Conservation (phyloP, 148 eudicot species). For the Camellia sinensis region DNA sequence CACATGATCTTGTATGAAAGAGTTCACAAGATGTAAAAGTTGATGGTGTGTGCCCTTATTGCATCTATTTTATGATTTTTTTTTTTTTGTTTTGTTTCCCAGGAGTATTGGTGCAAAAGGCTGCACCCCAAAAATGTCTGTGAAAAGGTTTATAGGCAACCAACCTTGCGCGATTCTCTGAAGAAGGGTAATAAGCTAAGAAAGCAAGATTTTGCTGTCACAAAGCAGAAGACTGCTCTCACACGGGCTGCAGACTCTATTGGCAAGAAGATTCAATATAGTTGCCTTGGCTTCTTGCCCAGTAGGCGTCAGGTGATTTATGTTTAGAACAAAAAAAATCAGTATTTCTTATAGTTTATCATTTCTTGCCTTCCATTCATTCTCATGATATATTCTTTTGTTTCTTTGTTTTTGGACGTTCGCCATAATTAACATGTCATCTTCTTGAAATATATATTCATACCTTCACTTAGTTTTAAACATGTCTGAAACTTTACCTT, state of each 20-base stretch:
- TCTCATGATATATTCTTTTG: neutral
- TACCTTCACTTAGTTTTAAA: neutral
- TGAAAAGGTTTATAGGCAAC: slow-evolving; percentile 94
- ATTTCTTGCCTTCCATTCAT: slow-evolving; percentile 5
- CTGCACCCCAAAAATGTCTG: slow-evolving; percentile 97
- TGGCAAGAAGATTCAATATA: slow-evolving; percentile 84
- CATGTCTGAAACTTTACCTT: neutral
- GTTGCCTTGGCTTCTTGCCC: slow-evolving; percentile 79
- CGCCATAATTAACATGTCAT: slow-evolving; percentile 5
- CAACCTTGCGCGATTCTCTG: slow-evolving; percentile 81
- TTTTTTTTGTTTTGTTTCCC: neutral
- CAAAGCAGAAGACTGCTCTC: slow-evolving; percentile 79
- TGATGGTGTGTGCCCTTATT: slow-evolving; percentile 1
- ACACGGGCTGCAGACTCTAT: slow-evolving; percentile 80
- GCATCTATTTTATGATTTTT: slow-evolving; percentile 7
- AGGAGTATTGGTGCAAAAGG: slow-evolving; percentile 99
- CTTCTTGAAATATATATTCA: slow-evolving; percentile 9
- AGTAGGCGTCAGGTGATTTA: slow-evolving; percentile 87
- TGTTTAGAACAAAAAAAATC: slow-evolving; percentile 4
- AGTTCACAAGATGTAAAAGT: neutral
- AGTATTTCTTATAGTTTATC: neutral
- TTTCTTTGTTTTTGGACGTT: neutral
- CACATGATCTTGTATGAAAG: neutral
- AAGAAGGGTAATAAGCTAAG: slow-evolving; percentile 75
- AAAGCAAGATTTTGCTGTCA: slow-evolving; percentile 81